Conservation (phyloP, 805 yeast species). For the Suhomyces sp. region DNA sequence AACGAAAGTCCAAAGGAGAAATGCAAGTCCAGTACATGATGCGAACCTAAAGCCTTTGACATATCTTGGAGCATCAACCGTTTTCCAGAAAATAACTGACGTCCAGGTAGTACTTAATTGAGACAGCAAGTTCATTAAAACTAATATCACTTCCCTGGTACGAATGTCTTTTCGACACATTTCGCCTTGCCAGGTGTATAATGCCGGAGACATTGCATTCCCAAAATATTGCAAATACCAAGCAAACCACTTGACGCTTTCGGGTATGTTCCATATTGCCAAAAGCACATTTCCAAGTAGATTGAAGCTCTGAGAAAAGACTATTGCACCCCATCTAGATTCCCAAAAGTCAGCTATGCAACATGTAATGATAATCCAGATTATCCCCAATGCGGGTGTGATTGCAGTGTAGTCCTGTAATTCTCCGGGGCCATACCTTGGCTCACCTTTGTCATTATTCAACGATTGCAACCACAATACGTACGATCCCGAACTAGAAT, state of each 20-base stretch:
- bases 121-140: slow-evolving; percentile 21
- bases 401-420: slow-evolving; percentile 50
- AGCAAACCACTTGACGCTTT: slow-evolving; percentile 25
- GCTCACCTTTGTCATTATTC: slow-evolving; percentile 11
- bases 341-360: slow-evolving; percentile 51
- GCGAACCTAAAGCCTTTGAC: slow-evolving; percentile 22
- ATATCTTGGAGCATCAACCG: slow-evolving; percentile 24
- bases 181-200: slow-evolving; percentile 25
- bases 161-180: slow-evolving; percentile 22
- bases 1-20: slow-evolving; percentile 19
- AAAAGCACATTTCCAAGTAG: slow-evolving; percentile 20
- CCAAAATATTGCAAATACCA: slow-evolving; percentile 22
- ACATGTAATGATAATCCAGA: slow-evolving; percentile 45
- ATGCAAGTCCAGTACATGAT: slow-evolving; percentile 12
- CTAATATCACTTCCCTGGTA: slow-evolving; percentile 21
- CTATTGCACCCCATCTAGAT: slow-evolving; percentile 53
- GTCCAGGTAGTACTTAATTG: slow-evolving; percentile 24
- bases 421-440: slow-evolving; percentile 9
- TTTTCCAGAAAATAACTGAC: slow-evolving; percentile 20
- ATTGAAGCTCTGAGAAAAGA: slow-evolving; percentile 42
- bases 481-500: slow-evolving; percentile 53
- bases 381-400: slow-evolving; percentile 62
- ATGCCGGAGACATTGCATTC: slow-evolving; percentile 22
- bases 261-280: slow-evolving; percentile 25
- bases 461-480: slow-evolving; percentile 32